A percentile compares a stretch with the other conserved stretches of the same genome.
Evolutionary conservation across 306 rosid species (phyloP).

Genomic region (Vigna unguiculata): DNA sequence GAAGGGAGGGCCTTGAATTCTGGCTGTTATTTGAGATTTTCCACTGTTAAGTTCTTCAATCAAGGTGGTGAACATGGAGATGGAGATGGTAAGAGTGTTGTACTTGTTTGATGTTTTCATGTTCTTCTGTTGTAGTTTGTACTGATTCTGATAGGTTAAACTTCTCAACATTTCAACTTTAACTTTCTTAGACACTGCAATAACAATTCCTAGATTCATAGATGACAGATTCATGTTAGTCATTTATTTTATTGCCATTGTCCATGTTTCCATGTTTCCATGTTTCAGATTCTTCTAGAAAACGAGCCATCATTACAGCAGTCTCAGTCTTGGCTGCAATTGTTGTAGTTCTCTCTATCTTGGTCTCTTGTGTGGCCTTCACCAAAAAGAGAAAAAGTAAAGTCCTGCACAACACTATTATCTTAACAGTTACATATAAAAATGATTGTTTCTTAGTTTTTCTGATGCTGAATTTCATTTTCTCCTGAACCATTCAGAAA

Average conservation of each 20-base stretch:
- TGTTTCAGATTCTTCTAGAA: slow-evolving; percentile 3
- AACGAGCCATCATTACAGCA: neutral
- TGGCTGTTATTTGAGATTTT: slow-evolving; percentile 29
- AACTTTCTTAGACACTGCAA: too few species aligned
- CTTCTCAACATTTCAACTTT: neutral
- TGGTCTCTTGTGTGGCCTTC: slow-evolving; percentile 3
- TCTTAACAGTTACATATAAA: neutral
- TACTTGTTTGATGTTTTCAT: neutral
- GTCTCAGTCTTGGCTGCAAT: neutral
- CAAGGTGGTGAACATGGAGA: neutral
- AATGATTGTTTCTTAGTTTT: neutral
- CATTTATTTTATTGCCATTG: neutral
- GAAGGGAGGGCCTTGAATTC: slow-evolving; percentile 33
- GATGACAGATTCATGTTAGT: neutral
- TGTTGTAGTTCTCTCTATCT: slow-evolving; percentile 1
- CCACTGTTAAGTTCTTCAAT: slow-evolving; percentile 8
- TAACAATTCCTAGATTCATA: neutral
- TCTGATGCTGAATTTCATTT: slow-evolving; percentile 9
- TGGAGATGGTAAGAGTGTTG: slow-evolving; percentile 11
- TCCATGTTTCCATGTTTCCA: neutral
- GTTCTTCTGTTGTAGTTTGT: neutral
- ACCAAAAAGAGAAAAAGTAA: slow-evolving; percentile 20
- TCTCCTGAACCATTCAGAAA: slow-evolving; percentile 8
- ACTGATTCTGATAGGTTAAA: neutral
- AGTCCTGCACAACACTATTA: neutral